Evolutionary conservation across 805 yeast species (phyloP).

Genomic region (Hanseniaspora singularis): DNA sequence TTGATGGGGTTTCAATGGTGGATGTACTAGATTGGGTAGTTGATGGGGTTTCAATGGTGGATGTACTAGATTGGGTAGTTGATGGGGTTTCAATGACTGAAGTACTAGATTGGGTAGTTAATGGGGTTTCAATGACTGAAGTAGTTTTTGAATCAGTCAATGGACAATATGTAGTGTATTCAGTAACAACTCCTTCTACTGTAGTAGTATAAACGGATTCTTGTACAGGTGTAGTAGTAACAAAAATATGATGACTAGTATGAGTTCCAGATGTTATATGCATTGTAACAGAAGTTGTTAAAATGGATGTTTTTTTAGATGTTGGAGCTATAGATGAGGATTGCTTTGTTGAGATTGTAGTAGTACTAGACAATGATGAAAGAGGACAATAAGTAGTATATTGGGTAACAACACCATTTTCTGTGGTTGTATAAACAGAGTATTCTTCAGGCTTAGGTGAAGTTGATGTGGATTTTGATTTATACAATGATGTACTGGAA

Average conservation of each 20-base stretch:
- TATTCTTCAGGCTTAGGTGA: constrained; percentile 14
- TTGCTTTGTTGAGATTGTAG: too few species aligned
- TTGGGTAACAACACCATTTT: constrained; percentile 22
- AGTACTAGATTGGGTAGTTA: not conserved
- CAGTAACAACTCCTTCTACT: constrained; percentile 23
- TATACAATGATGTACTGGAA: too few species aligned
- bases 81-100: not conserved
- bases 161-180: constrained; percentile 26
- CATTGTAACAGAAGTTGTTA: too few species aligned
- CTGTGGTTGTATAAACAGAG: constrained; percentile 22
- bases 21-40: constrained; percentile 16
- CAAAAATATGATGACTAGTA: too few species aligned
- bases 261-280: too few species aligned
- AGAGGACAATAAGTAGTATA: too few species aligned
- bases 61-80: constrained; percentile 5
- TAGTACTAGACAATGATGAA: too few species aligned
- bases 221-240: constrained; percentile 11
- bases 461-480: too few species aligned
- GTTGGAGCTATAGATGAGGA: too few species aligned
- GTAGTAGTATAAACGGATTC: constrained; percentile 22
- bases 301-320: too few species aligned
- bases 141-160: constrained; percentile 11
- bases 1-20: not conserved
- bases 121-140: not conserved
- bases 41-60: constrained; percentile 19